Evolutionary conservation across 495 filamentous ascomycete genomes (phyloP), one percentile per base, ranked within the genome.

Genomic region (Tuber borchii): DNA sequence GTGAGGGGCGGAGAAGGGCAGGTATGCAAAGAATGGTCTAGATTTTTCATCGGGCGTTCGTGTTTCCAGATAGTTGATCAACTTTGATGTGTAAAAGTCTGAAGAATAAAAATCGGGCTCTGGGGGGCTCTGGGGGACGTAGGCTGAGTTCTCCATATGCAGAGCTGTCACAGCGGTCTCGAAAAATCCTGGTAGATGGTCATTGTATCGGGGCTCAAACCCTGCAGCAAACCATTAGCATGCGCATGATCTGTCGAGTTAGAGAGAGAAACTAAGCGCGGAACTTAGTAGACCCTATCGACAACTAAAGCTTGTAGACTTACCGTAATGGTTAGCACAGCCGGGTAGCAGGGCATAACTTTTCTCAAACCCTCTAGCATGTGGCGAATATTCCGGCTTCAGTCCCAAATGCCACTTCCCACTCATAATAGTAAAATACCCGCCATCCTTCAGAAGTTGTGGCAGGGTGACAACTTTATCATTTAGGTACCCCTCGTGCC

Each of bases 401-500:
- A 87, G 73, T 2, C 86, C 86, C 17, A 88, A 79, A 81, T 89
- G 87, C 88, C 89, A 90, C 81, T 91, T 90, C 1, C 89, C 89
- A 7, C 87, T 85, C 87, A 90, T 89, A 17, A 90, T 70, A 19
- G 90, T 91, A 75, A 86, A 85, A 77, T 91, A 91, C 39, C 90
- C 90, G 1, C 84, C 86, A 78, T 91, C 90, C 14, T 85, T 85
- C 5, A 91, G 85, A 20, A 91, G 70, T 80, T 91, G 89, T 12
- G 90, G 89, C 6, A 91, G 84, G 7, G 90, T 86, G 0, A 86
- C 90, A 37, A 91, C 89, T 9, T 85, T 83, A 69, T 90, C 87
- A 74, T 91, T 90, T 43, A 91, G 85, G 75, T 90, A 91, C 3
- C 89, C 89, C 82, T 91, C 90, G 79, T 91, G 90, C 0, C 89